Conservation (phyloP, 2,329 filamentous ascomycete genomes). For the Fusarium sp. region DNA sequence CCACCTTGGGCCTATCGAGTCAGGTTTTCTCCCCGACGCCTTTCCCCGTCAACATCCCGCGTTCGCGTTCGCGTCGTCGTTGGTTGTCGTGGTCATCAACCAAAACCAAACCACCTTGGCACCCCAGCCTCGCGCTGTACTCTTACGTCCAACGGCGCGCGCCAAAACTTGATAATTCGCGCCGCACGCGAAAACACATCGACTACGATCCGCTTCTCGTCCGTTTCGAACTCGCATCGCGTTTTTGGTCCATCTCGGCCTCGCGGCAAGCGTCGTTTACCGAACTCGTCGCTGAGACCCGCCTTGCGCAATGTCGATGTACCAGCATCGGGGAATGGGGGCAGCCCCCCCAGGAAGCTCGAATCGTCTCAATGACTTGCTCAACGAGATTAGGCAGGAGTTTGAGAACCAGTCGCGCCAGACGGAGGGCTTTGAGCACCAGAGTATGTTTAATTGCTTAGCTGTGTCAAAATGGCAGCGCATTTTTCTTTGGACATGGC, state of each 20-base stretch:
- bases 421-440: conserved; percentile 90
- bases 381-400: conserved; percentile 91
- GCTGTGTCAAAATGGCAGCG: background rate
- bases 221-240: background rate
- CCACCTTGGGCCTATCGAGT: conserved; percentile 18
- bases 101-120: conserved; percentile 17
- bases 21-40: conserved; percentile 2
- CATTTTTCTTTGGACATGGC: conserved; percentile 24
- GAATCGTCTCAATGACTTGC: conserved; percentile 86
- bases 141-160: conserved; percentile 24
- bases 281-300: conserved; percentile 33
- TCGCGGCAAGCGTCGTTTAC: conserved; percentile 24
- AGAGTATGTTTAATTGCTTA: conserved; percentile 74
- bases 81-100: conserved; percentile 22
- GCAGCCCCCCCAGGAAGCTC: conserved; percentile 70
- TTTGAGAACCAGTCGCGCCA: conserved; percentile 88
- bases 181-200: conserved; percentile 17
- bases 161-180: conserved; percentile 27
- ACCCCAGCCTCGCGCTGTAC: conserved; percentile 34
- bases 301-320: conserved; percentile 76
- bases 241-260: conserved; percentile 7
- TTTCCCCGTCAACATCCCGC: conserved; percentile 11
- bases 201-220: conserved; percentile 12
- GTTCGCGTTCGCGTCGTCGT: conserved; percentile 42
- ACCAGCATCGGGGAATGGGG: conserved; percentile 88